A percentile compares a stretch with the other conserved stretches of the same genome.
Evolutionary conservation across 192 early-diverging fungal genomes (phyloP).

Genomic region (Coemansia sp.): DNA sequence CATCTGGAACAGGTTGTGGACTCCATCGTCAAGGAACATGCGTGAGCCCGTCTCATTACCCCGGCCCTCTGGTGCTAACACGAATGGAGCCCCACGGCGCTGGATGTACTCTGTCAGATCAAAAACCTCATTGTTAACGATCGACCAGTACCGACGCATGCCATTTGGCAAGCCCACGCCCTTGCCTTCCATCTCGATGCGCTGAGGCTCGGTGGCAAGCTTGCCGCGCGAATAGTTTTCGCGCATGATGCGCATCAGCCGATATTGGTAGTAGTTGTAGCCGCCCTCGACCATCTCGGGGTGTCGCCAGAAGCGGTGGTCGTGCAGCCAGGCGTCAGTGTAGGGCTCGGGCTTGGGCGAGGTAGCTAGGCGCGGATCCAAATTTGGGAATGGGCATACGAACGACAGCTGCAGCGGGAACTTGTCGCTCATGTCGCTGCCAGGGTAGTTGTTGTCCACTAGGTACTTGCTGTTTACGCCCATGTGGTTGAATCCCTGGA

Average conservation of each 20-base stretch:
- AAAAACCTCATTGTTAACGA: conserved; percentile 72
- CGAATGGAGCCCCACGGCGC: conserved; percentile 48
- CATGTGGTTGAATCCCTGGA: conserved; percentile 65
- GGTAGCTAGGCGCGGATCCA: conserved; percentile 60
- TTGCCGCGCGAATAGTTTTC: conserved; percentile 68
- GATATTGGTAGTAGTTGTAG: conserved; percentile 71
- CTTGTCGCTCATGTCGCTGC: conserved; percentile 63
- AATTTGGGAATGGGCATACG: conserved; percentile 60
- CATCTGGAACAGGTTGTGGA: conserved; percentile 69
- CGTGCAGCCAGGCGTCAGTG: conserved; percentile 65
- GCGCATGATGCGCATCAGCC: conserved; percentile 64
- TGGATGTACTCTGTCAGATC: conserved; percentile 73
- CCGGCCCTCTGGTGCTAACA: conserved; percentile 41
- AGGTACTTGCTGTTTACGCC: conserved; percentile 56
- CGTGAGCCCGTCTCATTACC: conserved; percentile 45
- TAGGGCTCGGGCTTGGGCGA: conserved; percentile 60
- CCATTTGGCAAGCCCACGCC: conserved; percentile 41
- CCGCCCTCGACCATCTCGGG: conserved; percentile 76
- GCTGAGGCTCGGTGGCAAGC: conserved; percentile 63
- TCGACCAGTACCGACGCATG: conserved; percentile 59
- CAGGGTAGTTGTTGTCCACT: conserved; percentile 62
- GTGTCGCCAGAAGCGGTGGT: conserved; percentile 68
- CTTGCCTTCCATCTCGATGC: conserved; percentile 59
- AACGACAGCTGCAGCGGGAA: conserved; percentile 73
- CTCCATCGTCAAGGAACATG: conserved; percentile 62